phyloP scores from a whole-genome alignment of 495 filamentous ascomycete species.

The Physcia stellaris region DNA sequence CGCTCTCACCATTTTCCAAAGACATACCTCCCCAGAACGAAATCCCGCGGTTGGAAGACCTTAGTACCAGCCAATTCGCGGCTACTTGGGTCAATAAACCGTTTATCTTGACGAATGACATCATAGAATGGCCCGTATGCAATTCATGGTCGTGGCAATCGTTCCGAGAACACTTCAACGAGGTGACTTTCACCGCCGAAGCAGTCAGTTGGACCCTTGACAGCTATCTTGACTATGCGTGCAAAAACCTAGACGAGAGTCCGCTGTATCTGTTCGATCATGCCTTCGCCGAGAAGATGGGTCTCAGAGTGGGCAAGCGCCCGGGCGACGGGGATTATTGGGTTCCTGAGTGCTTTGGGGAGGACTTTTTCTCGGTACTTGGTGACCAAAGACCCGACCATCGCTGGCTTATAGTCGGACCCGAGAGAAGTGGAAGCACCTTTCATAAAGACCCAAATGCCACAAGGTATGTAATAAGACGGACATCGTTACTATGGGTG shows the following conservation, averaged over 20 bases:
- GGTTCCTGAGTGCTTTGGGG: slow-evolving; percentile 76
- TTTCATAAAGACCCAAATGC: slow-evolving; percentile 83
- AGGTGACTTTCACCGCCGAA: slow-evolving; percentile 71
- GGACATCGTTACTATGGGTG: background rate
- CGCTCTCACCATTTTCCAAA: slow-evolving; percentile 46
- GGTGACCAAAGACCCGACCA: slow-evolving; percentile 71
- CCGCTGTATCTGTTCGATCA: slow-evolving; percentile 90
- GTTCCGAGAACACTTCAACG: slow-evolving; percentile 48
- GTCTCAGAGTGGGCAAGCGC: slow-evolving; percentile 42
- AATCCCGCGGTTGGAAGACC: slow-evolving; percentile 54
- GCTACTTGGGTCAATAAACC: slow-evolving; percentile 63
- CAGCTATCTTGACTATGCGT: slow-evolving; percentile 76
- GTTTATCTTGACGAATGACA: slow-evolving; percentile 78
- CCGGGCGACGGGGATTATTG: slow-evolving; percentile 50
- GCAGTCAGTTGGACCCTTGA: slow-evolving; percentile 81
- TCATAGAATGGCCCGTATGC: slow-evolving; percentile 72
- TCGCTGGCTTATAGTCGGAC: slow-evolving; percentile 89
- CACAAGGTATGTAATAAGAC: slow-evolving; percentile 20
- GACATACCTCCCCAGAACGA: slow-evolving; percentile 61
- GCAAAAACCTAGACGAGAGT: slow-evolving; percentile 69
- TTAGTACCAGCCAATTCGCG: slow-evolving; percentile 62
- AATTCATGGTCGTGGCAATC: slow-evolving; percentile 55
- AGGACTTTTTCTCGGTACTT: slow-evolving; percentile 76
- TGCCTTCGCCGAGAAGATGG: slow-evolving; percentile 79
- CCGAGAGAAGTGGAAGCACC: slow-evolving; percentile 78